phyloP scores from a whole-genome alignment of 768 basidiomycete genomes.

The Boletus bicolor region DNA sequence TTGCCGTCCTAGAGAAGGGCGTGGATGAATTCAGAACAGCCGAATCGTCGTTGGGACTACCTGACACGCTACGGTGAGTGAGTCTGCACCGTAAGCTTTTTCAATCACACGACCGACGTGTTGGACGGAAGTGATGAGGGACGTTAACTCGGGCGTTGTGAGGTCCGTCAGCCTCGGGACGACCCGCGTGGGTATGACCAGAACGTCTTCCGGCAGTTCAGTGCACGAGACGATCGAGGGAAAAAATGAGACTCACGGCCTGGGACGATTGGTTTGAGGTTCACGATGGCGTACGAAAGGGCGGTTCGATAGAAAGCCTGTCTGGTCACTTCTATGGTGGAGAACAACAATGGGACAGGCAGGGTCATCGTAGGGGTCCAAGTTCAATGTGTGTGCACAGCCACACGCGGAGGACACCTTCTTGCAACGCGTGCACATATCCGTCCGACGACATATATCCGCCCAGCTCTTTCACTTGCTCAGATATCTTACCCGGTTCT shows the following conservation, averaged over 20 bases:
- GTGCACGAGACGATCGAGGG: neutral
- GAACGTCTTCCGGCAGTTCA: slow-evolving; percentile 46
- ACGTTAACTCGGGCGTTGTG: slow-evolving; percentile 63
- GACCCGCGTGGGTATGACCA: slow-evolving; percentile 54
- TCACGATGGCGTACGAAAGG: slow-evolving; percentile 83
- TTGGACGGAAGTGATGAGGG: slow-evolving; percentile 78
- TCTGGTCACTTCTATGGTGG: slow-evolving; percentile 73
- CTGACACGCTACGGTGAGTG: slow-evolving; percentile 87
- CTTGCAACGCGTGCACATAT: neutral
- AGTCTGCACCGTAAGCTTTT: slow-evolving; percentile 76
- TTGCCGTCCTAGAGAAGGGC: slow-evolving; percentile 65
- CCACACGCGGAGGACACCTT: slow-evolving; percentile 11
- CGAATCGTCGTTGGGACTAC: slow-evolving; percentile 37
- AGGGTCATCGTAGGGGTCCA: slow-evolving; percentile 3
- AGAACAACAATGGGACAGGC: slow-evolving; percentile 53
- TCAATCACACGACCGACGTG: slow-evolving; percentile 78
- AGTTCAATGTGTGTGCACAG: slow-evolving; percentile 15
- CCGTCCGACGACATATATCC: slow-evolving; percentile 16
- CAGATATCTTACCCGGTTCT: neutral
- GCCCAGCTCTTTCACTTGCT: neutral
- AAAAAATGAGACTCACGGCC: slow-evolving; percentile 66
- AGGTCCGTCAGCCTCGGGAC: slow-evolving; percentile 58
- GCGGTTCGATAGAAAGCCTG: slow-evolving; percentile 71
- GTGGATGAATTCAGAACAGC: slow-evolving; percentile 1
- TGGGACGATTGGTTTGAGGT: slow-evolving; percentile 90